These are phyloP conservation scores for Globisporangium acanthophoron DNA, from an alignment of 352 stramenopile species.

Conservation along the genomic window DNA sequence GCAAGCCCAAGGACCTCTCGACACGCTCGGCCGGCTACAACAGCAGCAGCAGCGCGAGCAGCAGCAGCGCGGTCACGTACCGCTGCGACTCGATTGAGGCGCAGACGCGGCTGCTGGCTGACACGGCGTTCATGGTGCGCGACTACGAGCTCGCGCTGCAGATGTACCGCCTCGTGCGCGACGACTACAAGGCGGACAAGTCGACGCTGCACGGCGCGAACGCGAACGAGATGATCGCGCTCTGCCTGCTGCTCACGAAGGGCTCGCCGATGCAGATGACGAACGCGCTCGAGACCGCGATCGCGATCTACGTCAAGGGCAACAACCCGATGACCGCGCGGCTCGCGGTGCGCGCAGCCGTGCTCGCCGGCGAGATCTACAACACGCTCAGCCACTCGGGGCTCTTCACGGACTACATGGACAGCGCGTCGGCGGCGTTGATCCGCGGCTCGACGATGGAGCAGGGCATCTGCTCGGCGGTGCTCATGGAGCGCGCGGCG, in stretches of 20 bases:
- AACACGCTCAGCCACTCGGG: constrained; percentile 62
- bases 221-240: constrained; percentile 86
- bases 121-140: constrained; percentile 87
- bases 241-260: constrained; percentile 75
- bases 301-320: constrained; percentile 56
- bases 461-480: constrained; percentile 76
- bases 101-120: constrained; percentile 83
- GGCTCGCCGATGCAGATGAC: constrained; percentile 81
- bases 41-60: constrained; percentile 5
- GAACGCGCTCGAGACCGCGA: constrained; percentile 71
- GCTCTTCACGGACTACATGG: constrained; percentile 85
- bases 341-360: constrained; percentile 52
- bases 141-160: constrained; percentile 88
- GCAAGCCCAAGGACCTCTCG: constrained; percentile 80
- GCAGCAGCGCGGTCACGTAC: constrained; percentile 35
- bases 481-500: constrained; percentile 74
- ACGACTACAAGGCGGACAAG: constrained; percentile 91
- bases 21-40: constrained; percentile 17
- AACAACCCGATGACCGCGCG: constrained; percentile 38
- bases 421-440: constrained; percentile 72
- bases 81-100: constrained; percentile 85
- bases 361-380: constrained; percentile 83
- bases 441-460: constrained; percentile 84
- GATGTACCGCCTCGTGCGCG: constrained; percentile 88
- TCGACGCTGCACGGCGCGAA: constrained; percentile 76